A percentile compares a stretch with the other conserved stretches of the same genome.
Evolutionary conservation across 2,329 filamentous ascomycete genomes (phyloP).

Genomic region (Ascochyta koolunga): DNA sequence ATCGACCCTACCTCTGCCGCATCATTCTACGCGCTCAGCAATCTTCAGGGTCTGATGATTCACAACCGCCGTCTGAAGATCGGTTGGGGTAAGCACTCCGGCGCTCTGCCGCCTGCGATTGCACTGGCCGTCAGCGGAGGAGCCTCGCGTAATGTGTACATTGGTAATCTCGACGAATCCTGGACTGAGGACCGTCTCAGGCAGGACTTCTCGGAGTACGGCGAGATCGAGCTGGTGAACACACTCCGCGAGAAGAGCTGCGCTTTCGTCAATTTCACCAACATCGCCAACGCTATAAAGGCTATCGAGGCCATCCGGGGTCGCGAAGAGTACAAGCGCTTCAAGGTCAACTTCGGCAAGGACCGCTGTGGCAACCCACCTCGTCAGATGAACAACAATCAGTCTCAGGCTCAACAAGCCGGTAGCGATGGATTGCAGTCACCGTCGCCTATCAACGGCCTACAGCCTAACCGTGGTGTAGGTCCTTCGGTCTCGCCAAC

Average conservation of each 20-base stretch:
- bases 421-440: constrained; percentile 65
- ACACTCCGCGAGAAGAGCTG: constrained; percentile 98
- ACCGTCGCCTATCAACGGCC: constrained; percentile 63
- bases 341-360: constrained; percentile 99
- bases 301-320: constrained; percentile 95
- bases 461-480: constrained; percentile 59
- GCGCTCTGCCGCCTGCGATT: constrained; percentile 92
- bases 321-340: constrained; percentile 94
- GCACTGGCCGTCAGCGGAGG: constrained; percentile 94
- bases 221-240: constrained; percentile 97
- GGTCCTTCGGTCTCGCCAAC: constrained; percentile 67
- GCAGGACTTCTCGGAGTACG: constrained; percentile 96
- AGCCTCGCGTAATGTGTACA: constrained; percentile 97
- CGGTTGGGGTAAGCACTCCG: constrained; percentile 99
- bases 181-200: constrained; percentile 96
- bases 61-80: constrained; percentile 98
- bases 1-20: constrained; percentile 97
- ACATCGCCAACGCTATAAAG: constrained; percentile 99
- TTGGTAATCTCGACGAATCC: constrained; percentile 94
- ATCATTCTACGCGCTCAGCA: constrained; percentile 97
- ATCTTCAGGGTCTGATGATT: constrained; percentile 97
- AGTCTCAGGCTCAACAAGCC: constrained; percentile 67
- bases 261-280: constrained; percentile 99
- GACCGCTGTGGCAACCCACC: constrained; percentile 97
- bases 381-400: constrained; percentile 73